Evolutionary conservation across 176 grass and related monocot species (phyloP).

Genomic region (Poa pratensis): DNA sequence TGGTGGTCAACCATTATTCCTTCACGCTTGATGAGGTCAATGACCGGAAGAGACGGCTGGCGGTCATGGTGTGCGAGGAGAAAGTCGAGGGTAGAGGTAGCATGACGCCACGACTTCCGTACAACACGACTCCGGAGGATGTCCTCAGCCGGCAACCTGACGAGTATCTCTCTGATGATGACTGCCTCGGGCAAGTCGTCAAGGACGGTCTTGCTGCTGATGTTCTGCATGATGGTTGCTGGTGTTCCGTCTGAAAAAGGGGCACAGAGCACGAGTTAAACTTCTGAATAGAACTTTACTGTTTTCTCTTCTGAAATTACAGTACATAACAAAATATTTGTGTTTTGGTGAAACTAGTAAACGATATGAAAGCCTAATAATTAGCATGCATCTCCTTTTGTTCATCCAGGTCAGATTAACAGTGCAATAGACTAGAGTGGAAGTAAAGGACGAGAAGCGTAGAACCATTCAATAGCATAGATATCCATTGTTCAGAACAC

Average conservation of each 20-base stretch:
- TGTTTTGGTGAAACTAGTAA: too few relatives aligned
- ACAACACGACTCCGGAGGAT: constrained; percentile 4
- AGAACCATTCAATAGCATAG: too few relatives aligned
- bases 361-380: too few relatives aligned
- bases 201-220: not conserved
- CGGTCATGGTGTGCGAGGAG: not conserved
- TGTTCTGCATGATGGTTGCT: not conserved
- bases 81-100: not conserved
- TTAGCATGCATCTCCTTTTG: too few relatives aligned
- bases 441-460: too few relatives aligned
- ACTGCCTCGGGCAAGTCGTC: not conserved
- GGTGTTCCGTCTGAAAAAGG: not conserved
- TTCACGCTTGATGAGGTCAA: not conserved
- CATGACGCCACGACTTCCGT: not conserved
- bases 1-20: not conserved
- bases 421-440: too few relatives aligned
- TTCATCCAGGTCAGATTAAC: too few relatives aligned
- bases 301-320: too few relatives aligned
- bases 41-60: not conserved
- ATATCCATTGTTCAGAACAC: too few relatives aligned
- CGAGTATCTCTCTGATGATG: not conserved
- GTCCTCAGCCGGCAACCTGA: not conserved
- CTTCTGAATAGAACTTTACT: too few relatives aligned
- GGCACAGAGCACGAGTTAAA: too few relatives aligned
- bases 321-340: too few relatives aligned